phyloP scores from a whole-genome alignment of 139 green algal genomes.

The Picochlorum sp. region DNA sequence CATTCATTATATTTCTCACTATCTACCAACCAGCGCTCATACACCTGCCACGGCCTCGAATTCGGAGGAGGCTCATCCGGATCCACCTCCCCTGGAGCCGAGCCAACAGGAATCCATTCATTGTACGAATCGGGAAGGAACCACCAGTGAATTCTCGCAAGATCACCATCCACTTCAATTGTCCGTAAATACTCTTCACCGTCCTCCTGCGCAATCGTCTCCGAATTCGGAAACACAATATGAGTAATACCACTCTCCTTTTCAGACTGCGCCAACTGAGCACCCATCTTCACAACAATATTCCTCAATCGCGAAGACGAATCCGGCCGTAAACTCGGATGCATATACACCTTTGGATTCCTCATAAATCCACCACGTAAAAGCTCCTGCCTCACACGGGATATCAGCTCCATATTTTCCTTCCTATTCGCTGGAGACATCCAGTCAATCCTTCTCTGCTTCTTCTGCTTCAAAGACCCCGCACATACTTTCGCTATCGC shows the following conservation, averaged over 20 bases:
- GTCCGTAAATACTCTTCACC: slow-evolving; percentile 59
- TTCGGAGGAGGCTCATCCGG: slow-evolving; percentile 1
- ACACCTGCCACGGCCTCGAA: slow-evolving; percentile 43
- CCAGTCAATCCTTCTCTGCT: slow-evolving; percentile 56
- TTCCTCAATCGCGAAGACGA: neutral
- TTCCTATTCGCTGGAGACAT: slow-evolving; percentile 37
- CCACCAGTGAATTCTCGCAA: slow-evolving; percentile 67
- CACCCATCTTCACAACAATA: slow-evolving; percentile 16
- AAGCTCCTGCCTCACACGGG: slow-evolving; percentile 44
- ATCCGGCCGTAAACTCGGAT: neutral
- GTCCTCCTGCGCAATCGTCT: slow-evolving; percentile 59
- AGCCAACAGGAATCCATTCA: slow-evolving; percentile 49
- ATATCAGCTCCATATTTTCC: slow-evolving; percentile 58
- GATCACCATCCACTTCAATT: slow-evolving; percentile 41
- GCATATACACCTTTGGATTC: slow-evolving; percentile 41
- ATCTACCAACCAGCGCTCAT: slow-evolving; percentile 67
- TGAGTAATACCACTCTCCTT: slow-evolving; percentile 52
- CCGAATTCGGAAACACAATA: slow-evolving; percentile 60
- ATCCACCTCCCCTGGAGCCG: slow-evolving; percentile 40
- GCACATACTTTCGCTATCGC: slow-evolving; percentile 41
- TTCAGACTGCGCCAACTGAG: slow-evolving; percentile 24
- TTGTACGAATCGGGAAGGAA: slow-evolving; percentile 79
- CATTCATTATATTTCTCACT: slow-evolving; percentile 84
- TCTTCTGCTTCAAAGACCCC: slow-evolving; percentile 37
- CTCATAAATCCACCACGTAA: slow-evolving; percentile 35